Evolutionary conservation across 2,329 filamentous ascomycete genomes (phyloP).

Genomic region (Penicillium sp.): DNA sequence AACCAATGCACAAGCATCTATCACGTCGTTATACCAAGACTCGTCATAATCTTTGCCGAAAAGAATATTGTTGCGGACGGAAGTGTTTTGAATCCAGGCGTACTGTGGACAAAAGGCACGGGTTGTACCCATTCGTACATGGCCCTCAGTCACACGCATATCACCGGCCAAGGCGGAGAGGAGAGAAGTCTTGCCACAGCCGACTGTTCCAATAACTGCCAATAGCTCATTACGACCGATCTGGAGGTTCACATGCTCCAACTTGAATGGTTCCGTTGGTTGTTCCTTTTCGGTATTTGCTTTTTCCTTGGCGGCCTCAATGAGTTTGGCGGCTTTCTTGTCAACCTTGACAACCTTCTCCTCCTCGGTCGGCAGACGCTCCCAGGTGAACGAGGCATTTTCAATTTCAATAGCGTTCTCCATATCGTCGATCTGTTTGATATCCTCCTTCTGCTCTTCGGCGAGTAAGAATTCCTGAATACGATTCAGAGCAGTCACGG

Average conservation of each 20-base stretch:
- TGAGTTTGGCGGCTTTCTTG: slow-evolving; percentile 48
- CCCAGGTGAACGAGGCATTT: slow-evolving; percentile 68
- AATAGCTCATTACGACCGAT: slow-evolving; percentile 41
- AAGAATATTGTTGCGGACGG: slow-evolving; percentile 82
- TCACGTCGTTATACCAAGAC: slow-evolving; percentile 79
- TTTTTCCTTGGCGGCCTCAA: slow-evolving; percentile 3
- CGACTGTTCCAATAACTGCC: slow-evolving; percentile 65
- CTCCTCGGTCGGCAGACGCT: slow-evolving; percentile 45
- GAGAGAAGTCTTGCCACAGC: slow-evolving; percentile 89
- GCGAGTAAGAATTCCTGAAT: slow-evolving; percentile 86
- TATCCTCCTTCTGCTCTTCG: slow-evolving; percentile 79
- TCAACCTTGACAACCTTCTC: slow-evolving; percentile 41
- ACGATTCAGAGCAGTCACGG: slow-evolving; percentile 77
- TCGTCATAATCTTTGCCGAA: slow-evolving; percentile 79
- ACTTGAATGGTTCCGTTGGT: slow-evolving; percentile 40
- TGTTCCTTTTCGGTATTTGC: slow-evolving; percentile 23
- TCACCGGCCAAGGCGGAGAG: slow-evolving; percentile 88
- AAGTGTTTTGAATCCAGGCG: slow-evolving; percentile 95
- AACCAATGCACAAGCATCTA: slow-evolving; percentile 80
- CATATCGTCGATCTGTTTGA: slow-evolving; percentile 56
- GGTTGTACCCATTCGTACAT: slow-evolving; percentile 74
- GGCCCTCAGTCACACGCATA: slow-evolving; percentile 73
- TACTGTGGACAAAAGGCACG: slow-evolving; percentile 94
- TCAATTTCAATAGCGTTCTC: slow-evolving; percentile 66
- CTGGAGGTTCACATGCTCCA: slow-evolving; percentile 39